Evolutionary conservation across 2,329 filamentous ascomycete genomes (phyloP).

Genomic region (Aspergillus awamori): DNA sequence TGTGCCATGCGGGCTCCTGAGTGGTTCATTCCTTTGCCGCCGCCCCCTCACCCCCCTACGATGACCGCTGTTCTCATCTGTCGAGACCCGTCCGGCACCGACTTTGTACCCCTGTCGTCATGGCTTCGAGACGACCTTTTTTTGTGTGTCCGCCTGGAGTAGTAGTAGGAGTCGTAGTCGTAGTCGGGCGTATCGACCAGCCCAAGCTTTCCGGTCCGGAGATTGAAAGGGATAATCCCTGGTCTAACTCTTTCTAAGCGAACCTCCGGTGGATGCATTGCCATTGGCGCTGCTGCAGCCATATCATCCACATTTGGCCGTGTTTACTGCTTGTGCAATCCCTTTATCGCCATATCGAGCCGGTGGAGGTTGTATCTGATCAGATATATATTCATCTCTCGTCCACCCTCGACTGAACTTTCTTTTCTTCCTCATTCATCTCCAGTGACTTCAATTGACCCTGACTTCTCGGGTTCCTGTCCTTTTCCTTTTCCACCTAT

Average conservation of each 20-base stretch:
- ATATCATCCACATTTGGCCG: conserved; percentile 25
- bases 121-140: conserved; percentile 21
- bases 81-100: conserved; percentile 24
- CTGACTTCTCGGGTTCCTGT: conserved; percentile 5
- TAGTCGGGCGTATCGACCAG: conserved; percentile 23
- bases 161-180: too few relatives aligned
- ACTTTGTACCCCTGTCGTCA: conserved; percentile 28
- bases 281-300: conserved; percentile 23
- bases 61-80: conserved; percentile 21
- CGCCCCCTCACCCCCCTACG: conserved; percentile 24
- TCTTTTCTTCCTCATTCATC: conserved; percentile 10
- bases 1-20: conserved; percentile 17
- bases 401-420: conserved; percentile 2
- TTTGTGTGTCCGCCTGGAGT: conserved; percentile 19
- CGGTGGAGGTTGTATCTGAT: conserved; percentile 10
- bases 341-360: conserved; percentile 12
- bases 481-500: not conserved
- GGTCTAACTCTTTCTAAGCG: conserved; percentile 24
- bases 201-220: conserved; percentile 25
- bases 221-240: conserved; percentile 29
- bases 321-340: conserved; percentile 19
- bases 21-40: conserved; percentile 23
- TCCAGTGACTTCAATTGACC: not conserved
- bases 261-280: conserved; percentile 23
- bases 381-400: conserved; percentile 11